Conservation (phyloP, 2,329 filamentous ascomycete species). For the Fusarium sp. region DNA sequence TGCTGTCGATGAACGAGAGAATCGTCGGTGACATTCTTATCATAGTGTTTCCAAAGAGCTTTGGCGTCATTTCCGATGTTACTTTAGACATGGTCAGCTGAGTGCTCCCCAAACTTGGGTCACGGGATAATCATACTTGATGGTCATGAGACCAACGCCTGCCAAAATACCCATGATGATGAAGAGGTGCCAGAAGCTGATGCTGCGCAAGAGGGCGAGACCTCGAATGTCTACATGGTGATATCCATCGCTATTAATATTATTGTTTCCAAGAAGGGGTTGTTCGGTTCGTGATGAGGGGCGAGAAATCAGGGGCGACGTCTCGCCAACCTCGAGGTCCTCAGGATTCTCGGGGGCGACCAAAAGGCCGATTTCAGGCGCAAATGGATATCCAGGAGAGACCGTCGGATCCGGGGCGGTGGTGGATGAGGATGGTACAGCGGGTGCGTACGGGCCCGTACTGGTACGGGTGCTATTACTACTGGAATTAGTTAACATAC, state of each 20-base stretch:
- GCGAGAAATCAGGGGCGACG: constrained; percentile 80
- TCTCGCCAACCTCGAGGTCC: constrained; percentile 72
- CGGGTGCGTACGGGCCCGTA: constrained; percentile 36
- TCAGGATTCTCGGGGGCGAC: constrained; percentile 41
- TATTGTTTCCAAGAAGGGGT: constrained; percentile 66
- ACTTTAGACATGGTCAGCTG: constrained; percentile 57
- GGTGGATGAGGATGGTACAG: constrained; percentile 34
- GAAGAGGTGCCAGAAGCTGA: constrained; percentile 94
- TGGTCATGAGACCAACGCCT: constrained; percentile 96
- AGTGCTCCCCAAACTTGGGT: background rate
- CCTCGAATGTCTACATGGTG: constrained; percentile 93
- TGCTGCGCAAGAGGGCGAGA: constrained; percentile 73
- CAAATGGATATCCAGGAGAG: constrained; percentile 43
- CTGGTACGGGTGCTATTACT: constrained; percentile 49
- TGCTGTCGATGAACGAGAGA: constrained; percentile 86
- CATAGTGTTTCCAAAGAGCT: constrained; percentile 88
- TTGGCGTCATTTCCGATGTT: constrained; percentile 94
- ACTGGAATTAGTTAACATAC: constrained; percentile 65
- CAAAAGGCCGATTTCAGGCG: constrained; percentile 45
- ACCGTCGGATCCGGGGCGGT: constrained; percentile 34
- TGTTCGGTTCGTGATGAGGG: constrained; percentile 64
- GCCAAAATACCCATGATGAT: constrained; percentile 88
- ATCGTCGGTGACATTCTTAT: constrained; percentile 75
- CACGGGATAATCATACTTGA: constrained; percentile 75
- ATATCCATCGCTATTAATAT: constrained; percentile 77